These are phyloP conservation scores for Protomyces macrosporus DNA, from an alignment of 1,139 yeast genomes.

Conservation along the genomic window DNA sequence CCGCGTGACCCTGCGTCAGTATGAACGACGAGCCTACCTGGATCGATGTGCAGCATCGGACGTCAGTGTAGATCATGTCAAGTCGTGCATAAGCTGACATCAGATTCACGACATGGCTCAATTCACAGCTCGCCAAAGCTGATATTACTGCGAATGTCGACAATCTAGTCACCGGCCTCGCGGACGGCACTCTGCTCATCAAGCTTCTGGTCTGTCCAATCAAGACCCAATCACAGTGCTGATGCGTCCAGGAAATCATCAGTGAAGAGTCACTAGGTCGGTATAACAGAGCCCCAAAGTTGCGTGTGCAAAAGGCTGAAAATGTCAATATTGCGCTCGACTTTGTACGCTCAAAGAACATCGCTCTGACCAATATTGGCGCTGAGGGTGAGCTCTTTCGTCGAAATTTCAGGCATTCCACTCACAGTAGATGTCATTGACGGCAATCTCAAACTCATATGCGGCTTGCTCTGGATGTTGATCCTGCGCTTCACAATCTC, in stretches of 20 bases:
- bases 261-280: conserved; percentile 42
- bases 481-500: conserved; percentile 50
- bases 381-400: conserved; percentile 43
- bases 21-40: conserved; percentile 20
- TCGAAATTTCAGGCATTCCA: neutral
- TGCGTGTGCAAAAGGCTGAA: conserved; percentile 58
- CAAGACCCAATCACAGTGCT: neutral
- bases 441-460: conserved; percentile 56
- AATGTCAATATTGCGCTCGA: conserved; percentile 56
- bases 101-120: conserved; percentile 25
- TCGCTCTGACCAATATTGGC: conserved; percentile 55
- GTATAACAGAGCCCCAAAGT: conserved; percentile 45
- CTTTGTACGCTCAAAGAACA: conserved; percentile 50
- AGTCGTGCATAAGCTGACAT: neutral
- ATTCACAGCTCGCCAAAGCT: conserved; percentile 27
- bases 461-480: conserved; percentile 63
- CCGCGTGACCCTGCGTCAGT: neutral
- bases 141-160: conserved; percentile 14
- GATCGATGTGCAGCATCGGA: conserved; percentile 29
- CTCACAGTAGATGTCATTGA: conserved; percentile 50
- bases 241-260: conserved; percentile 37
- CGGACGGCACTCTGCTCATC: conserved; percentile 28
- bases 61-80: conserved; percentile 19
- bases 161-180: conserved; percentile 27
- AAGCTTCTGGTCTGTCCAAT: conserved; percentile 20